Percentiles rank a stretch among this genome's conserved stretches.
These are phyloP conservation scores for Tolypocladium ophioglossoides DNA, from an alignment of 2,329 filamentous ascomycete species.

Conservation along the genomic window DNA sequence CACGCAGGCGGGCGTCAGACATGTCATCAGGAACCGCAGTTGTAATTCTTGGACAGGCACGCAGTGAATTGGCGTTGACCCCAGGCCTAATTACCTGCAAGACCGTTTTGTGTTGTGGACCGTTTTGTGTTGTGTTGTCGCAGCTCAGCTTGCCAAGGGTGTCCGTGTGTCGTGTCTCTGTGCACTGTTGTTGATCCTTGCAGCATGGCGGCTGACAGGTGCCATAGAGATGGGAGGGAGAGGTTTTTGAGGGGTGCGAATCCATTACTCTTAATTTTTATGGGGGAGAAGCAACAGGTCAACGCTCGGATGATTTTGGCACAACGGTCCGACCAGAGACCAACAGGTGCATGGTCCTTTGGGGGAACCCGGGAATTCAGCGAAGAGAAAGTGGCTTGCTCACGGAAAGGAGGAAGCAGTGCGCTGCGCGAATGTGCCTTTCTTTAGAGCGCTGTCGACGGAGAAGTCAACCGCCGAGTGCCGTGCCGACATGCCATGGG, in stretches of 20 bases:
- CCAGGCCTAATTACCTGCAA: not conserved
- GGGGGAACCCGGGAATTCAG: not conserved
- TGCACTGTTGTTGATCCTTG: not conserved
- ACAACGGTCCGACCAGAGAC: not conserved
- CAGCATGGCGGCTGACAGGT: not conserved
- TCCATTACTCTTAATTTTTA: not conserved
- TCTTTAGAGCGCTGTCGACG: not conserved
- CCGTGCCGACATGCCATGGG: not conserved
- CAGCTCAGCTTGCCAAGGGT: not conserved
- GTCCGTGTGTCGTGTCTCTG: not conserved
- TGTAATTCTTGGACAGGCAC: not conserved
- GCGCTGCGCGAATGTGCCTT: too few species aligned
- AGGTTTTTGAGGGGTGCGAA: not conserved
- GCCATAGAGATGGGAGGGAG: not conserved
- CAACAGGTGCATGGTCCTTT: not conserved
- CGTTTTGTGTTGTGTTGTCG: not conserved
- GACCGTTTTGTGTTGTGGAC: not conserved
- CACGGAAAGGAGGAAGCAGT: not conserved
- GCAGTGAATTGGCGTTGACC: not conserved
- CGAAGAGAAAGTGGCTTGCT: not conserved
- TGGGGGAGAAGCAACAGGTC: not conserved
- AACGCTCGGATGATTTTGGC: not conserved
- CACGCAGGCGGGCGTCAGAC: not conserved
- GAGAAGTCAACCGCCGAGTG: not conserved
- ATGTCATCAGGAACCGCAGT: not conserved